Percentiles rank a stretch among this genome's conserved stretches.
Conservation (phyloP, 495 filamentous ascomycete species). For the Staphylotrichum longicolle region DNA sequence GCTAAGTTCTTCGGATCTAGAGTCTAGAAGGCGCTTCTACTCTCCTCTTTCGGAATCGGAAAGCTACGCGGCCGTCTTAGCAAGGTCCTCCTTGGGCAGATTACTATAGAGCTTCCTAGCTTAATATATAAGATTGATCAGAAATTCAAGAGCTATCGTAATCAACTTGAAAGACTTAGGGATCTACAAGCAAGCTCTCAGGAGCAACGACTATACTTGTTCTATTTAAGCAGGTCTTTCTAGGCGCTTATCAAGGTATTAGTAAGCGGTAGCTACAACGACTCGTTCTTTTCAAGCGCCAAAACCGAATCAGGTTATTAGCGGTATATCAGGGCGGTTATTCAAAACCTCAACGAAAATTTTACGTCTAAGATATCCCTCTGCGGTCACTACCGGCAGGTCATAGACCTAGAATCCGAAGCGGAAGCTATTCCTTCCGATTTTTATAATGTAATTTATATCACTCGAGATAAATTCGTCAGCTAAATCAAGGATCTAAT, state of each 20-base stretch:
- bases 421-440: too few species aligned
- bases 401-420: constrained; percentile 23
- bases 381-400: constrained; percentile 47
- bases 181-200: constrained; percentile 42
- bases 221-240: constrained; percentile 53
- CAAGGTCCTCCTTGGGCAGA: constrained; percentile 55
- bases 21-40: constrained; percentile 38
- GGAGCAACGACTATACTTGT: constrained; percentile 55
- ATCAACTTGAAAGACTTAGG: constrained; percentile 48
- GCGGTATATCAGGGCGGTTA: constrained; percentile 58
- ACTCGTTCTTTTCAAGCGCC: constrained; percentile 54
- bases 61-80: constrained; percentile 53
- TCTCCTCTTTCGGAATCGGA: constrained; percentile 47
- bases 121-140: constrained; percentile 56
- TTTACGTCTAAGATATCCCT: constrained; percentile 54
- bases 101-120: constrained; percentile 55
- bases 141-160: constrained; percentile 35
- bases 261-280: constrained; percentile 55
- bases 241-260: constrained; percentile 50
- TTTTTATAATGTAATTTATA: neutral
- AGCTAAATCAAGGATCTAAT: constrained; percentile 34
- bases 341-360: constrained; percentile 54
- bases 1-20: constrained; percentile 43
- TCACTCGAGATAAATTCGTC: constrained; percentile 33
- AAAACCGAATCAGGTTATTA: constrained; percentile 37